Evolutionary conservation across 257 asterid genomes (phyloP), one percentile per base, ranked within the genome.

Genomic region (Jaltomata sinuosa): DNA sequence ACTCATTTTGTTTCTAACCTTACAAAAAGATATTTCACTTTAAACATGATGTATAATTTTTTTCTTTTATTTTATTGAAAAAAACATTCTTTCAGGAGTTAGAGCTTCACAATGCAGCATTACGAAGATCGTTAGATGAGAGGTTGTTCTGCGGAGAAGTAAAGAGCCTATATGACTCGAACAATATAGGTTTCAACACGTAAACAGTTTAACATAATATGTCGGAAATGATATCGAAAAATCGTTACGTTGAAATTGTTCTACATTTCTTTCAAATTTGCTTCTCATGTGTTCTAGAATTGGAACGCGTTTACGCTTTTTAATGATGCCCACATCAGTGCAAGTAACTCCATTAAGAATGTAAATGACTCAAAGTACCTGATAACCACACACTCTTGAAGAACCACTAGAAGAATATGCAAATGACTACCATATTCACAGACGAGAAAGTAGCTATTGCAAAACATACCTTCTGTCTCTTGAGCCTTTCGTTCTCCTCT

Each of bases 401-500:
- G 38, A 76, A 49, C n/a, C 16, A 76, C 81, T 15, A 27, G 81
- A 76, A 47, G 27, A 52, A 45, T 47, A 74, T 1, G 38, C 81
- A 45, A 74, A 74, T 74, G 36, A 22, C 32, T 74, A 74, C 80
- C 14, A 74, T 45, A 74, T 25, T 74, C 81, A 47, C 18, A 0
- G 61, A 74, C 18, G n/a, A 45, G 62, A 76, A 76, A 76, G 27
- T 27, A 49, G 79, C 50, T 19, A 72, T 67, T 42, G 42, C 85
- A 76, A 85, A 79, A 54, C 87, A 82, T 85, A 95, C 98, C 96
- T 92, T 91, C 84, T 87, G 95, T 88, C 90, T 89, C 92, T 89
- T 93, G 84, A 95, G 98, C 91, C 97, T 90, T 87, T 94, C 93
- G 71, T 93, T 95, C 93, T 95, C 99, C 91, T 93, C 97, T 91